A percentile compares a stretch with the other conserved stretches of the same genome.
phyloP scores from a whole-genome alignment of 495 filamentous ascomycete species.

The Diplogelasinospora grovesii region DNA sequence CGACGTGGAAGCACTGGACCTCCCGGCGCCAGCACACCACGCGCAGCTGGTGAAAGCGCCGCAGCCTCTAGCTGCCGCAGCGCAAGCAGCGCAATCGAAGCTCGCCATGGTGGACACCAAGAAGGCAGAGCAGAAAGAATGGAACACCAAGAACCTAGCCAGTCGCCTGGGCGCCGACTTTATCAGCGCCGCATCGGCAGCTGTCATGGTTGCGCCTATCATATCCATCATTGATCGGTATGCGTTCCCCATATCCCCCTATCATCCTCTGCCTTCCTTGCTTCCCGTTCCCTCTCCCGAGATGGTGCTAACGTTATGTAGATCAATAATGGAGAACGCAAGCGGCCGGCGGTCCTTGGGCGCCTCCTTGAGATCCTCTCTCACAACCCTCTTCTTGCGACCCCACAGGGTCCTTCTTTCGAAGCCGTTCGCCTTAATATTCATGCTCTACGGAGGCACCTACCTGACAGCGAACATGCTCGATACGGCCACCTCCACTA shows the following conservation, averaged over 20 bases:
- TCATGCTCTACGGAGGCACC: constrained; percentile 81
- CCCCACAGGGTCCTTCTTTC: constrained; percentile 69
- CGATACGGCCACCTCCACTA: constrained; percentile 70
- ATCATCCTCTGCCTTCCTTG: not conserved
- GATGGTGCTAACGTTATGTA: too few species aligned
- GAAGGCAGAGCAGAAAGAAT: constrained; percentile 27
- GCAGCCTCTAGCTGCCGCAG: not conserved
- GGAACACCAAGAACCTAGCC: constrained; percentile 73
- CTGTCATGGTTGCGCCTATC: constrained; percentile 75
- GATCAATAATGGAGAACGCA: constrained; percentile 92
- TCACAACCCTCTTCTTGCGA: constrained; percentile 56
- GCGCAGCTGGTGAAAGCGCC: not conserved
- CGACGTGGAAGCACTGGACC: constrained; percentile 5
- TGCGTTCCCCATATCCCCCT: constrained; percentile 11
- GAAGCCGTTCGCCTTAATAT: constrained; percentile 80
- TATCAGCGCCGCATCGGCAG: constrained; percentile 66
- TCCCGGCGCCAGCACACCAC: not conserved
- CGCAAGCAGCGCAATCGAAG: not conserved
- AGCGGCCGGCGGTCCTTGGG: constrained; percentile 70
- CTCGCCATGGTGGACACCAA: not conserved
- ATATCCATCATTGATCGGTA: constrained; percentile 92
- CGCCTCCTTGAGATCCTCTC: constrained; percentile 56
- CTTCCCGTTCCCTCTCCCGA: not conserved
- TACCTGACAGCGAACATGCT: constrained; percentile 86
- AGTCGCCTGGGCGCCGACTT: constrained; percentile 66